These are phyloP conservation scores for Plantago elongata DNA, from an alignment of 257 asterid species.

Conservation along the genomic window DNA sequence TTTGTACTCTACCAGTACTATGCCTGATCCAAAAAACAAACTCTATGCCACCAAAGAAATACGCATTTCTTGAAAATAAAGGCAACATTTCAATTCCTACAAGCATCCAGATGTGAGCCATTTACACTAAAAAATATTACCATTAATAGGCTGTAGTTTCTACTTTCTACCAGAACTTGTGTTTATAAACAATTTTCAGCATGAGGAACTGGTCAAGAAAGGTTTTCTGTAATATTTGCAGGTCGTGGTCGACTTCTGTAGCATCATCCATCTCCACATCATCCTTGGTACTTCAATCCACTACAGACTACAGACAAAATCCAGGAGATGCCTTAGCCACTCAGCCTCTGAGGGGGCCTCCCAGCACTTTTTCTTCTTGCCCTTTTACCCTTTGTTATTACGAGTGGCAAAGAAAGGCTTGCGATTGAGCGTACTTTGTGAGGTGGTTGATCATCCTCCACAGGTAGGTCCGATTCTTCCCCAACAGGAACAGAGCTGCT, in stretches of 20 bases:
- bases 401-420: constrained; percentile 33
- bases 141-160: not conserved
- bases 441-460: constrained; percentile 38
- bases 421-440: constrained; percentile 44
- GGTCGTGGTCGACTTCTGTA: not conserved
- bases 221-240: not conserved
- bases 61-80: constrained; percentile 1
- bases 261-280: not conserved
- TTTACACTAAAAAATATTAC: not conserved
- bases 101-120: not conserved
- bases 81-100: not conserved
- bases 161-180: not conserved
- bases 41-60: not conserved
- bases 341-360: constrained; percentile 35
- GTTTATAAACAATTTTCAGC: not conserved
- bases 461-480: constrained; percentile 31
- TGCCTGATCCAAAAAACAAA: too few relatives aligned
- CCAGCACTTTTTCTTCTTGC: constrained; percentile 38
- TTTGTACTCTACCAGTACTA: too few relatives aligned
- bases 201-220: not conserved
- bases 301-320: not conserved
- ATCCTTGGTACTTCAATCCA: not conserved
- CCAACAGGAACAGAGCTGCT: constrained; percentile 23
- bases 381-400: constrained; percentile 44
- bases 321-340: constrained; percentile 18